These are phyloP conservation scores for Acanthamoeba castellanii DNA, from an alignment of 208 protist genomes.

Conservation along the genomic window DNA sequence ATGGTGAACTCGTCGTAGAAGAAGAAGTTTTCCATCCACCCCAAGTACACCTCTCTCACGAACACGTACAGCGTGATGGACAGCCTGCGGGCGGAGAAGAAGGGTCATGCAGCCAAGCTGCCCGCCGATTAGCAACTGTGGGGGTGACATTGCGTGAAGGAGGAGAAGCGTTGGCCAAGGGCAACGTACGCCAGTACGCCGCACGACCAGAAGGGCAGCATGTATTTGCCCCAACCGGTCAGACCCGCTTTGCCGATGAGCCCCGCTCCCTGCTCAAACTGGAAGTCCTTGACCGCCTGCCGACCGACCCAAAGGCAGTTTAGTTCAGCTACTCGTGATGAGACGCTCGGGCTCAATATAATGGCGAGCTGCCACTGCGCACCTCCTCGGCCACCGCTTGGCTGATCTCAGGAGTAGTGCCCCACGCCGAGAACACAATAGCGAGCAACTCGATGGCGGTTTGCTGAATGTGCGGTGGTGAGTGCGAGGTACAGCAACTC, in stretches of 20 bases:
- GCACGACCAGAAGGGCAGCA: conserved; percentile 32
- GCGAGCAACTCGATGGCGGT: not conserved
- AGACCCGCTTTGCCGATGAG: not conserved
- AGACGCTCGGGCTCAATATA: no score
- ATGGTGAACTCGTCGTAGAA: not conserved
- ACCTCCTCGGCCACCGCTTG: conserved; percentile 6
- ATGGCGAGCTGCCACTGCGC: not conserved
- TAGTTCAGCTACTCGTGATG: not conserved
- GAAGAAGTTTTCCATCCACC: conserved; percentile 22
- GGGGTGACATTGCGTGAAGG: no score
- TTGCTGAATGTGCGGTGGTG: not conserved
- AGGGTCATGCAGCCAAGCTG: no score
- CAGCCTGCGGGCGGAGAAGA: not conserved
- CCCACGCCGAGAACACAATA: not conserved
- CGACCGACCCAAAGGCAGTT: not conserved
- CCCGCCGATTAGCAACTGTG: no score
- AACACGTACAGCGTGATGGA: conserved; percentile 1
- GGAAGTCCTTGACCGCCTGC: not conserved
- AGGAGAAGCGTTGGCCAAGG: no score
- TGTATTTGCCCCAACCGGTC: not conserved
- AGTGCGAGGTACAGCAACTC: no score
- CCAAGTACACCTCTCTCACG: not conserved
- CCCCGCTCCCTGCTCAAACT: conserved; percentile 1
- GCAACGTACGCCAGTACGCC: not conserved
- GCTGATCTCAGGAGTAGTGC: not conserved